These are phyloP conservation scores for Leccinum aurantiacum DNA, from an alignment of 768 basidiomycete species.

Conservation along the genomic window DNA sequence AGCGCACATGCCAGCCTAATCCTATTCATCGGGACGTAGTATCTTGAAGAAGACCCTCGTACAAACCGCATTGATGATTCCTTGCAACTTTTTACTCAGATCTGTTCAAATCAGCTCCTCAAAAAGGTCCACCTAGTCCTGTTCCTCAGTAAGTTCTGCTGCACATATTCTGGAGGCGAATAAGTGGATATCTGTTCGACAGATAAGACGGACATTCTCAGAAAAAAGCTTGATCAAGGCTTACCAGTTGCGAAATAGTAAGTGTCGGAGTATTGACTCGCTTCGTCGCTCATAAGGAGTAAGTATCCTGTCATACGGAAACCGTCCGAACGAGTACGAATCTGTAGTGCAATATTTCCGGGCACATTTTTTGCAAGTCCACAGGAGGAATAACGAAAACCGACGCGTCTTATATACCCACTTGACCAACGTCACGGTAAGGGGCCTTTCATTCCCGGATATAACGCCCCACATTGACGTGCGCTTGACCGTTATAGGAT, in stretches of 20 bases:
- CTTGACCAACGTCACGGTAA: slow-evolving; percentile 76
- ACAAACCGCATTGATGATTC: slow-evolving; percentile 88
- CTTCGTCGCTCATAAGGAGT: slow-evolving; percentile 9
- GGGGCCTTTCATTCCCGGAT: slow-evolving; percentile 17
- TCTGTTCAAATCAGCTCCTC: slow-evolving; percentile 77
- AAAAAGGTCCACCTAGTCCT: slow-evolving; percentile 65
- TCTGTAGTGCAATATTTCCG: slow-evolving; percentile 85
- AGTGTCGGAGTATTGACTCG: slow-evolving; percentile 22
- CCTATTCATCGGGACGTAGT: slow-evolving; percentile 41
- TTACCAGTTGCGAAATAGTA: slow-evolving; percentile 79
- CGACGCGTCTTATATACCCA: slow-evolving; percentile 80
- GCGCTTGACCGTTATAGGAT: slow-evolving; percentile 46
- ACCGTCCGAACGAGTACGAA: slow-evolving; percentile 79
- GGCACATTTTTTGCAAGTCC: slow-evolving; percentile 80
- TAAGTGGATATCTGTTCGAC: slow-evolving; percentile 1
- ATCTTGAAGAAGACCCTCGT: slow-evolving; percentile 82
- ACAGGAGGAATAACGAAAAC: slow-evolving; percentile 76
- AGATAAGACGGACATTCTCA: slow-evolving; percentile 82
- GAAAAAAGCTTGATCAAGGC: slow-evolving; percentile 67
- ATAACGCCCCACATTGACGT: slow-evolving; percentile 1
- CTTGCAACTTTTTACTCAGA: slow-evolving; percentile 82
- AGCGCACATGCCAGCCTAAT: not conserved
- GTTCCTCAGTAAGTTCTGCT: slow-evolving; percentile 50
- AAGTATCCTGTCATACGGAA: slow-evolving; percentile 80
- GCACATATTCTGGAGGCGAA: not conserved